A percentile compares a stretch with the other conserved stretches of the same genome.
Conservation (phyloP, 441 rosid species). For the Mallotus japonicus region DNA sequence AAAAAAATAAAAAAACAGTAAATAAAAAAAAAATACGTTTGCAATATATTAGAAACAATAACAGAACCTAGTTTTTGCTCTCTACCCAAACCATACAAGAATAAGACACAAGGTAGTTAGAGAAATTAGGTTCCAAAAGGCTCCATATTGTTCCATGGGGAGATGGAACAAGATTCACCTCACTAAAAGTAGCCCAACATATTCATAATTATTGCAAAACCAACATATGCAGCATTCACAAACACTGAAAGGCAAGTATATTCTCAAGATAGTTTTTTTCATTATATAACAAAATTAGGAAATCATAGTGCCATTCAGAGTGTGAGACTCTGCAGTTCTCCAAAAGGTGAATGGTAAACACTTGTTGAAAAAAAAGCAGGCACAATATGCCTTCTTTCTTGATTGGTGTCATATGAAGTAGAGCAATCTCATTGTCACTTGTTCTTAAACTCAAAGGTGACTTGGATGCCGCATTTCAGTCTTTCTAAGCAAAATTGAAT, state of each 20-base stretch:
- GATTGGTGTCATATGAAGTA: background rate
- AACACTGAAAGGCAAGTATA: background rate
- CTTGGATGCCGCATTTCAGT: background rate
- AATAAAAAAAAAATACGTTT: background rate
- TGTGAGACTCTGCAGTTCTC: background rate
- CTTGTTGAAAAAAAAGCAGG: background rate
- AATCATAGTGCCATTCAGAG: background rate
- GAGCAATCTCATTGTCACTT: no score
- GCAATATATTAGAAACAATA: background rate
- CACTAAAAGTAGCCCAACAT: background rate
- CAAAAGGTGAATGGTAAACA: background rate
- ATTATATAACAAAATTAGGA: background rate
- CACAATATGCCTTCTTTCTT: background rate
- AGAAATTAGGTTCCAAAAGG: background rate
- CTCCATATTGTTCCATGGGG: background rate
- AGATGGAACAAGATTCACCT: conserved; percentile 4
- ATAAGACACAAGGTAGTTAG: background rate
- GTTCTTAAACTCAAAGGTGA: background rate
- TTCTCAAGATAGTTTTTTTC: background rate
- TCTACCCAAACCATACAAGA: background rate
- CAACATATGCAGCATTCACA: conserved; percentile 5
- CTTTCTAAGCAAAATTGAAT: background rate
- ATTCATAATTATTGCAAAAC: conserved; percentile 4
- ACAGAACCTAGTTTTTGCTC: background rate
- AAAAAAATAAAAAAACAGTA: background rate